Conservation (phyloP, 2,329 filamentous ascomycete genomes). For the Penicillium sp. region DNA sequence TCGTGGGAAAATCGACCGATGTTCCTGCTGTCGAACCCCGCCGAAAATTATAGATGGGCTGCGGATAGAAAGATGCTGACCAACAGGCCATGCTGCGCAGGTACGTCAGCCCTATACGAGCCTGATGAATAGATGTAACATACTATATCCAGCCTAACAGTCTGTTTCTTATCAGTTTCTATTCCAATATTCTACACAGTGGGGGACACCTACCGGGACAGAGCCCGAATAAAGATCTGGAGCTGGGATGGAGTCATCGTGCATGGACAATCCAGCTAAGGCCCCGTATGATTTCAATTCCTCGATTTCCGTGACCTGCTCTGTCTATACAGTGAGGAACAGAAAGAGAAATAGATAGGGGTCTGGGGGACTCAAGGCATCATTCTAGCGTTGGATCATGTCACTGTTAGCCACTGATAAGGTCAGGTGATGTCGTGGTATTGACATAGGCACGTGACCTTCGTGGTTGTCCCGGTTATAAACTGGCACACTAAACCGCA, state of each 20-base stretch:
- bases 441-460: slow-evolving; percentile 1
- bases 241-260: slow-evolving; percentile 25
- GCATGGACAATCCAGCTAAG: background rate
- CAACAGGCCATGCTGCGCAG: slow-evolving; percentile 61
- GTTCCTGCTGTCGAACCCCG: slow-evolving; percentile 78
- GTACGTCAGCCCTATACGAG: background rate
- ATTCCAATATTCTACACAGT: background rate
- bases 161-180: slow-evolving; percentile 34
- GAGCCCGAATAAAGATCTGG: slow-evolving; percentile 38
- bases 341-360: background rate
- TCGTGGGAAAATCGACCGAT: slow-evolving; percentile 80
- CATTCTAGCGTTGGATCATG: background rate
- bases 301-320: background rate
- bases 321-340: background rate
- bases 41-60: slow-evolving; percentile 75
- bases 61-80: slow-evolving; percentile 91
- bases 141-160: slow-evolving; percentile 61
- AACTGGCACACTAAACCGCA: slow-evolving; percentile 40
- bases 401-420: slow-evolving; percentile 20
- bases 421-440: slow-evolving; percentile 22
- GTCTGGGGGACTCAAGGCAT: background rate
- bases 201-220: slow-evolving; percentile 41
- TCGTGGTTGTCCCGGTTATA: slow-evolving; percentile 42
- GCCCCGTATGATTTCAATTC: background rate
- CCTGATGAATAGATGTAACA: background rate